These are phyloP conservation scores for Closterium sp. DNA, from an alignment of 139 green algal species.

Conservation along the genomic window DNA sequence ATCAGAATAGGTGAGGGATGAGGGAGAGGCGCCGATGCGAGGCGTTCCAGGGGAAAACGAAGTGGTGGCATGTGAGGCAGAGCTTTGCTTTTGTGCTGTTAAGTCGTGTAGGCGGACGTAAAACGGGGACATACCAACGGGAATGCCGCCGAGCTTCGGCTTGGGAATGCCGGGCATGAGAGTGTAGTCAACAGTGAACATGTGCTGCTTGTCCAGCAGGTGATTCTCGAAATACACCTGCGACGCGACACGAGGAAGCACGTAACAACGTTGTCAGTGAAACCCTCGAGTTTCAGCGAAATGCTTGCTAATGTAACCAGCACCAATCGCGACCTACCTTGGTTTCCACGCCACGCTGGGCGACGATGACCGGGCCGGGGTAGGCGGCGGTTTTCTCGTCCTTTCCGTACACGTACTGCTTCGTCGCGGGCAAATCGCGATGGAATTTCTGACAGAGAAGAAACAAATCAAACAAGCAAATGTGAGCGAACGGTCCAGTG, in stretches of 20 bases:
- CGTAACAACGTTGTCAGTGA: background rate
- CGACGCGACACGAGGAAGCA: background rate
- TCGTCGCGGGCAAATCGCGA: slow-evolving; percentile 19
- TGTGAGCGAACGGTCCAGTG: background rate
- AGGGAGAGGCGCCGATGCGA: background rate
- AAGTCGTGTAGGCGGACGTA: too few species aligned
- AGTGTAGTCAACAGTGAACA: slow-evolving; percentile 28
- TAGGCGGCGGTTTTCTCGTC: background rate
- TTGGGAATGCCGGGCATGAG: slow-evolving; percentile 15
- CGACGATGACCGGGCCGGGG: slow-evolving; percentile 17
- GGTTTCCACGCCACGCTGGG: slow-evolving; percentile 2
- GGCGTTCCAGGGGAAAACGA: too few species aligned
- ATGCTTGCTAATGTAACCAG: too few species aligned
- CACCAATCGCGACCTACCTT: background rate
- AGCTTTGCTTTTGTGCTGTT: too few species aligned
- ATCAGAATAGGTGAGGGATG: background rate
- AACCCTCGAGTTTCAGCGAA: too few species aligned
- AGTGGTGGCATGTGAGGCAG: too few species aligned
- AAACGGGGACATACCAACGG: background rate
- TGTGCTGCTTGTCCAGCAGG: slow-evolving; percentile 14
- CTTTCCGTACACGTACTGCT: slow-evolving; percentile 20
- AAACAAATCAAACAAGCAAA: background rate
- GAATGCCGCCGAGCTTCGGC: slow-evolving; percentile 1
- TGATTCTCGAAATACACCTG: slow-evolving; percentile 13
- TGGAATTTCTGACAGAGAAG: slow-evolving; percentile 13